A percentile compares a stretch with the other conserved stretches of the same genome.
Conservation (phyloP, 116 monocot species). For the Dioscorea cayenensis region DNA sequence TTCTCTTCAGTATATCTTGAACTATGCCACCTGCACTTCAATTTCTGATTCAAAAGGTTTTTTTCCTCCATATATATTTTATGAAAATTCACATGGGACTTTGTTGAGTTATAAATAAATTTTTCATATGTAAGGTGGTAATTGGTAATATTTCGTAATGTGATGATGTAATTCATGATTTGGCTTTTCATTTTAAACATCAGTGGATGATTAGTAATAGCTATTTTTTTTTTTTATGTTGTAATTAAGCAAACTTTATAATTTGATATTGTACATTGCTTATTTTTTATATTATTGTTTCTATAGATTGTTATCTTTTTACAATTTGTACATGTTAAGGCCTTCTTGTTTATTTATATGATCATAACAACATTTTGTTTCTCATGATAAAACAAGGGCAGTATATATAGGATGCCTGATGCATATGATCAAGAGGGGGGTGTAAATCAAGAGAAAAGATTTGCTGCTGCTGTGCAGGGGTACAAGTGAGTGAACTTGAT, state of each 20-base stretch:
- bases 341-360: not conserved
- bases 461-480: slow-evolving; percentile 79
- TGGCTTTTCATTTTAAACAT: no score
- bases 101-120: no score
- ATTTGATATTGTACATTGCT: not conserved
- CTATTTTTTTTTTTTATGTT: no score
- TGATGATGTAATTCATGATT: no score
- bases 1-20: no score
- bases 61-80: no score
- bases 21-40: no score
- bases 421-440: slow-evolving; percentile 90
- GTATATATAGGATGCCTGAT: slow-evolving; percentile 98
- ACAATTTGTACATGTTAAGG: not conserved
- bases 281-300: not conserved
- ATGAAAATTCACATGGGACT: no score
- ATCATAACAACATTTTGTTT: not conserved
- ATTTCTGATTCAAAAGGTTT: no score
- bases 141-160: no score
- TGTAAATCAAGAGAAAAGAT: slow-evolving; percentile 97
- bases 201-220: no score
- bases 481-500: slow-evolving; percentile 51
- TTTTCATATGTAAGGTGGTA: no score
- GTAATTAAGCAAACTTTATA: not conserved
- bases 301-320: not conserved
- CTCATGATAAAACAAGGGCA: slow-evolving; percentile 17